Evolutionary conservation across 495 filamentous ascomycete genomes (phyloP).

Genomic region (Aspergillus asperescens): DNA sequence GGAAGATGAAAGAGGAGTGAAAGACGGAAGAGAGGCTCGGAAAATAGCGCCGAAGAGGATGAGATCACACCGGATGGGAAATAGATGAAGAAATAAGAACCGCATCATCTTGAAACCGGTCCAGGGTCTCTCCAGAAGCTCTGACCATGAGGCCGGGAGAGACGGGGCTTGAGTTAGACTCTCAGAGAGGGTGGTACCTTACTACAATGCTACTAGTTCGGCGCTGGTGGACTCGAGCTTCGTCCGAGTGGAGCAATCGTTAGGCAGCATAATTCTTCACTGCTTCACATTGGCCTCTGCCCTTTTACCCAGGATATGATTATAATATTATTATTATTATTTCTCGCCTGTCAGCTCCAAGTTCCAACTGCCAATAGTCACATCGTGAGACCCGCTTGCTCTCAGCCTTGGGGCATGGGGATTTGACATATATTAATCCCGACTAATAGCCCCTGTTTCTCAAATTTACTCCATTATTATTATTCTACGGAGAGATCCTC

Average conservation of each 20-base stretch:
- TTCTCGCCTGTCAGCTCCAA: too few relatives aligned
- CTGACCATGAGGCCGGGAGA: conserved; percentile 17
- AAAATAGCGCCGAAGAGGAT: too few relatives aligned
- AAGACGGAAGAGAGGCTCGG: not conserved
- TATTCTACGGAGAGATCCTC: too few relatives aligned
- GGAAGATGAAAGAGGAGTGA: conserved; percentile 7
- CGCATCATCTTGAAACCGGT: conserved; percentile 25
- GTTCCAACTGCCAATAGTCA: too few relatives aligned
- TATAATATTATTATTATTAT: not conserved
- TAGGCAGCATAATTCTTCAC: conserved; percentile 24
- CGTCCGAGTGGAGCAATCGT: conserved; percentile 14
- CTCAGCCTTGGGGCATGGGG: too few relatives aligned
- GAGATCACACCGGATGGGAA: too few relatives aligned
- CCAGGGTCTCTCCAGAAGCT: conserved; percentile 29
- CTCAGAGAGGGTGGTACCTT: not conserved
- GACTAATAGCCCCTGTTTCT: too few relatives aligned
- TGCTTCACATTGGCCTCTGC: not conserved
- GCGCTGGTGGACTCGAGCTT: conserved; percentile 18
- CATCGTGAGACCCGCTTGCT: too few relatives aligned
- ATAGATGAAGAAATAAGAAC: conserved; percentile 13
- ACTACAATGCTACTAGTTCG: too few relatives aligned
- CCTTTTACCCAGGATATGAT: not conserved
- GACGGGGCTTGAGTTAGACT: conserved; percentile 3
- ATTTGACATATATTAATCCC: too few relatives aligned
- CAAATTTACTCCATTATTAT: too few relatives aligned